A percentile compares a stretch with the other conserved stretches of the same genome.
Evolutionary conservation across 225 moss, liverwort and hornwort species (phyloP).

Genomic region (Thuidium tamariscinum): DNA sequence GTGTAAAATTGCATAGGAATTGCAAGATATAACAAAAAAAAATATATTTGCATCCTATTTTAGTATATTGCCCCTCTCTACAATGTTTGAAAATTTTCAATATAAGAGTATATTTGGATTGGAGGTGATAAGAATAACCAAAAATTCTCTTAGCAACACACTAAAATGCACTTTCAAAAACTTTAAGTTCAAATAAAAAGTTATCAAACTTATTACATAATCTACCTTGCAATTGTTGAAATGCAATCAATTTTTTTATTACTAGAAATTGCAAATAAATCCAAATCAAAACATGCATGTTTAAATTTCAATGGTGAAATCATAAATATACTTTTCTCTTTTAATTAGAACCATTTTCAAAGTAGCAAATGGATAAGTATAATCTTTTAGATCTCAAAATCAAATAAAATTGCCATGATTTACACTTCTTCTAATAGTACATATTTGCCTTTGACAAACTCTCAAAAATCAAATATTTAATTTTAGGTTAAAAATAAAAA

Average conservation of each 20-base stretch:
- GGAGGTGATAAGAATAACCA: not conserved
- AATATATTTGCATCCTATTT: no score
- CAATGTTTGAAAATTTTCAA: not conserved
- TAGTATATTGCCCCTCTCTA: rapidly evolving
- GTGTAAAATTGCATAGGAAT: not conserved
- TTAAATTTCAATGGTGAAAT: not conserved
- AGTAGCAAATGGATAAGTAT: no score
- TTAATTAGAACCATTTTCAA: not conserved
- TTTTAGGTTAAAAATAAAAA: not conserved
- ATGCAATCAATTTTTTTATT: not conserved
- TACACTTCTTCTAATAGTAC: no score
- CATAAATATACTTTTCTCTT: not conserved
- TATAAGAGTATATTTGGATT: not conserved
- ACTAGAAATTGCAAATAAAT: not conserved
- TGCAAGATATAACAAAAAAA: not conserved
- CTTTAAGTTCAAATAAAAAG: not conserved
- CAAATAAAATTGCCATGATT: no score
- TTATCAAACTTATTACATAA: not conserved
- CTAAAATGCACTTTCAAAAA: not conserved
- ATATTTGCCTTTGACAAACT: not conserved
- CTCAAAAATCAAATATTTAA: not conserved
- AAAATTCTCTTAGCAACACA: no score
- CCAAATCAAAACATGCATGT: no score
- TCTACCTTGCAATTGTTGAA: not conserved
- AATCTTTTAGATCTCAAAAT: not conserved